Evolutionary conservation across 139 green algal species (phyloP).

Genomic region (Tetraselmis striata): DNA sequence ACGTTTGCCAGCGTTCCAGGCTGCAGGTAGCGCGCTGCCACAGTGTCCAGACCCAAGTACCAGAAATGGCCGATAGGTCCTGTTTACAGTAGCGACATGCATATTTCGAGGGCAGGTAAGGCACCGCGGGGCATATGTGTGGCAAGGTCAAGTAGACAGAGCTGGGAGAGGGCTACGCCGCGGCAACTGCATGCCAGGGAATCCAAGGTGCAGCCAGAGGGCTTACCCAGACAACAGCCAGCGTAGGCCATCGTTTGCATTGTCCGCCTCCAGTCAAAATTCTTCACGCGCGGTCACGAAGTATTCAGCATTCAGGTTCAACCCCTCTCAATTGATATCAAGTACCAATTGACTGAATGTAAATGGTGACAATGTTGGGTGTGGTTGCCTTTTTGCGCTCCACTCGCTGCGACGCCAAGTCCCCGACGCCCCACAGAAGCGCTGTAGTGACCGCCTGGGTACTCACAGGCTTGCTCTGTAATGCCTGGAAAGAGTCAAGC

Average conservation of each 20-base stretch:
- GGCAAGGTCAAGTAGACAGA: no score
- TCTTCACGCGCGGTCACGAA: no score
- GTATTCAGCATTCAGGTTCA: no score
- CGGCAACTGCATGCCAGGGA: not conserved
- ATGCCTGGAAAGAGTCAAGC: not conserved
- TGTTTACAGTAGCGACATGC: no score
- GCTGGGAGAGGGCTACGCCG: not conserved
- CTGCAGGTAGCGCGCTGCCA: not conserved
- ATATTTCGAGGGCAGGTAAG: no score
- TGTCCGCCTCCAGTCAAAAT: not conserved
- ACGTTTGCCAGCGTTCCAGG: not conserved
- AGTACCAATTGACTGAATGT: no score
- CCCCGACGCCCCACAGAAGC: not conserved
- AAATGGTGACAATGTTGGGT: not conserved
- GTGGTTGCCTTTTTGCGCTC: not conserved
- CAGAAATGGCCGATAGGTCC: constrained; percentile 8
- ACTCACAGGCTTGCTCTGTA: not conserved
- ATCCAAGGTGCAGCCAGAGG: not conserved
- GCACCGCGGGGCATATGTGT: no score
- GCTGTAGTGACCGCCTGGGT: not conserved
- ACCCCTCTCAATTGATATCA: no score
- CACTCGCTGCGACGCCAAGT: not conserved
- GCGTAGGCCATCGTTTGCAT: not conserved
- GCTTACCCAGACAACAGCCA: not conserved
- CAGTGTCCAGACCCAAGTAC: constrained; percentile 6